phyloP scores from a whole-genome alignment of 495 filamentous ascomycete species.

The Penicillium steckii region DNA sequence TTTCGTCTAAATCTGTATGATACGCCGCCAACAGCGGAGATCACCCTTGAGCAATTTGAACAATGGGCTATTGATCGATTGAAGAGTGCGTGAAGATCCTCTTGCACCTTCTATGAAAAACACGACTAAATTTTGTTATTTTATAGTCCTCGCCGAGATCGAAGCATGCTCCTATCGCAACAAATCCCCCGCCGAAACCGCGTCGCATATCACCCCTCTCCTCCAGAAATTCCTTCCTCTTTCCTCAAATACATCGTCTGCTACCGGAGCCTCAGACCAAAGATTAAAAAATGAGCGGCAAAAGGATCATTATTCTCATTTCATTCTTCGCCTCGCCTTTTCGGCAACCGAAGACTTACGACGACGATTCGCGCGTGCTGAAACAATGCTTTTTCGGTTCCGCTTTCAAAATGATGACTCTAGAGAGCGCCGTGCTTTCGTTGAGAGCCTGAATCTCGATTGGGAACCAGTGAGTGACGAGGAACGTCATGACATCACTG shows the following conservation, averaged over 20 bases:
- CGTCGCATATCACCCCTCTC: slow-evolving; percentile 71
- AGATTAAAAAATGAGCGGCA: slow-evolving; percentile 71
- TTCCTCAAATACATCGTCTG: slow-evolving; percentile 67
- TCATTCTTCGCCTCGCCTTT: slow-evolving; percentile 93
- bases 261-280: slow-evolving; percentile 42
- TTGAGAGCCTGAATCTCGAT: slow-evolving; percentile 72
- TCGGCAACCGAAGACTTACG: slow-evolving; percentile 87
- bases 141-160: slow-evolving; percentile 89
- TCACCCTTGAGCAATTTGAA: slow-evolving; percentile 97
- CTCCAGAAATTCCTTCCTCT: slow-evolving; percentile 86
- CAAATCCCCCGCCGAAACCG: slow-evolving; percentile 74
- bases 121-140: slow-evolving; percentile 7
- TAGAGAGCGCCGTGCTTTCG: slow-evolving; percentile 69
- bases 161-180: slow-evolving; percentile 97
- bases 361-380: slow-evolving; percentile 81
- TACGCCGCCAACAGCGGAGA: slow-evolving; percentile 84
- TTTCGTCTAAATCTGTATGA: slow-evolving; percentile 92
- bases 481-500: slow-evolving; percentile 59
- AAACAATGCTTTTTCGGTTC: slow-evolving; percentile 83
- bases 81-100: slow-evolving; percentile 55
- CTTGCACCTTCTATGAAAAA: neutral
- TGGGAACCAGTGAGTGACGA: slow-evolving; percentile 79
- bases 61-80: slow-evolving; percentile 98
- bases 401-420: slow-evolving; percentile 70
- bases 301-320: slow-evolving; percentile 98